Base-by-base conservation (phyloP, 768 basidiomycete species). In the Polyporus arcularius region DNA sequence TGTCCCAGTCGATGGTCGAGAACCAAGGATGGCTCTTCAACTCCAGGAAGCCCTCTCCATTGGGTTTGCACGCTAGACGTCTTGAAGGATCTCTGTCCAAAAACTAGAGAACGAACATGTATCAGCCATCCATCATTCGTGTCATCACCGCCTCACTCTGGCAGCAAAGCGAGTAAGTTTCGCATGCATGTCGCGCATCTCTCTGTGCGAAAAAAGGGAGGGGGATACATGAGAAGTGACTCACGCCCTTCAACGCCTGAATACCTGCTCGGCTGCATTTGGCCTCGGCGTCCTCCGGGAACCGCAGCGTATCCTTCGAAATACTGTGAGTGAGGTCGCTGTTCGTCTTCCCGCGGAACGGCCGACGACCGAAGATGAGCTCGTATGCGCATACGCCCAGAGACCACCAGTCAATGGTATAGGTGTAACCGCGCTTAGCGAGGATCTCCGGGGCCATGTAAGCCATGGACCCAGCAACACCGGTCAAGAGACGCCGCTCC, bases 381-480 rank as follows among this genome's bases (percentile, higher is more conserved):
- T 98, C 95, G 71, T 92, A 96, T 50, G 90, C 88, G 73, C 94
- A 92, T 56, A 98, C 91, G 16, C 95, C 95, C 0, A 98, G 84
- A 18, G 94, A 96, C 95, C 95, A 98, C 92, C 94, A 97, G 73
- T 98, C 95, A 66, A 97, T 93, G 38, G 88, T 87, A 69, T 88
- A 94, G 3, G 93, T 94, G 75, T 99, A 99, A 15, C 96, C 96
- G 62, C 92, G 87, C 74, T 97, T 97, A 47, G 86, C 80, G 43
- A 99, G 79, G 48, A 99, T 96, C 85, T 90, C 88, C 2, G 89
- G 89, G 43, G 90, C 96, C 96, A 99, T 99, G 73, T 99, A 99
- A 3, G 96, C 96, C 96, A 98, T 96, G 53, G 94, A 96, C 9
- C 96, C 96, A 26, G 96, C 96, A 0, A 99, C 91, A 26, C 95